phyloP scores from a whole-genome alignment of 2,329 filamentous ascomycete species.

The Fusarium nygamai region DNA sequence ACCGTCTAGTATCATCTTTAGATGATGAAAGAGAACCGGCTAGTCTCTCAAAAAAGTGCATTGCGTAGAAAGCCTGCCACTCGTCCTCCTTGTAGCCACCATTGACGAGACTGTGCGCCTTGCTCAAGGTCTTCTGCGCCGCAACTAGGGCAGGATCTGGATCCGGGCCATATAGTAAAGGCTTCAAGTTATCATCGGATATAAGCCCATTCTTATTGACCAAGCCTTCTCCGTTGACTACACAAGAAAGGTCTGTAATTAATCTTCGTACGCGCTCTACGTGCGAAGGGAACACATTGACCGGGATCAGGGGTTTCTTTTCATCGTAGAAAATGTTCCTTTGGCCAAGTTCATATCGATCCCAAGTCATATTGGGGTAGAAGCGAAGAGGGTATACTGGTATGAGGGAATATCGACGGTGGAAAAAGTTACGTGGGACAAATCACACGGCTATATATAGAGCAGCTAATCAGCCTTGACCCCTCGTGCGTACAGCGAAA shows the following conservation, averaged over 20 bases:
- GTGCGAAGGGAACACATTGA: constrained; percentile 9
- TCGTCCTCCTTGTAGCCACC: background rate
- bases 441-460: background rate
- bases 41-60: background rate
- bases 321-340: constrained; percentile 23
- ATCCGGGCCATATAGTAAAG: background rate
- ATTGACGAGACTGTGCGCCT: background rate
- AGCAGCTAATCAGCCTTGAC: background rate
- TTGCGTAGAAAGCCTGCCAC: background rate
- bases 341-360: constrained; percentile 5
- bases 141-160: background rate
- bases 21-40: background rate
- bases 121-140: background rate
- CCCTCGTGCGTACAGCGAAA: background rate
- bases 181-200: background rate
- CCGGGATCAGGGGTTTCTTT: background rate
- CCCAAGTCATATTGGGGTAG: constrained; percentile 12
- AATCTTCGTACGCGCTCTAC: constrained; percentile 21
- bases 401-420: background rate
- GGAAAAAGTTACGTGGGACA: background rate
- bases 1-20: background rate
- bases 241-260: constrained; percentile 23
- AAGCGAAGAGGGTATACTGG: background rate
- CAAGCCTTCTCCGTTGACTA: background rate
- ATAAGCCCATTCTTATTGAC: background rate